phyloP scores from a whole-genome alignment of 2,329 filamentous ascomycete species.

The Phialophora expanda region DNA sequence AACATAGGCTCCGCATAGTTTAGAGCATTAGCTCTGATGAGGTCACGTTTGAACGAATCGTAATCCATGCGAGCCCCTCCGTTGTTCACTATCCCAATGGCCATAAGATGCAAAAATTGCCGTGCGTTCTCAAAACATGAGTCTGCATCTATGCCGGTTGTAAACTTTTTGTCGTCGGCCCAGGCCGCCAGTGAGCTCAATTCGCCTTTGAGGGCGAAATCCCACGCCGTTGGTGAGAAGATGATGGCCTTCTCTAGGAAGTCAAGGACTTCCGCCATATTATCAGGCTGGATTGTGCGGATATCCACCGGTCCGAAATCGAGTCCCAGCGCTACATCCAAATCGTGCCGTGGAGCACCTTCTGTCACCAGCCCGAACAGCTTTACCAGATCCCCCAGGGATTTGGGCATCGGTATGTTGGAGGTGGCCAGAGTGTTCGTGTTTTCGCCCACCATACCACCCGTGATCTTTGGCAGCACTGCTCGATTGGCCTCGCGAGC shows the following conservation, averaged over 20 bases:
- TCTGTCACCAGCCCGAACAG: background rate
- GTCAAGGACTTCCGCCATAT: background rate
- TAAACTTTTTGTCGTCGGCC: background rate
- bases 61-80: background rate
- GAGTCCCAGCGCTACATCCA: background rate
- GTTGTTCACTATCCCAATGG: background rate
- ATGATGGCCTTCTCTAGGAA: background rate
- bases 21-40: background rate
- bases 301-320: background rate
- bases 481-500: background rate
- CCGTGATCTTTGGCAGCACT: background rate
- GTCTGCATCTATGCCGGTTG: background rate
- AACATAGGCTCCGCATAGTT: constrained; percentile 1
- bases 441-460: background rate
- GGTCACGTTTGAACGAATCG: background rate
- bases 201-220: background rate
- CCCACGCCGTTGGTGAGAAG: background rate
- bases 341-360: background rate
- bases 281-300: background rate
- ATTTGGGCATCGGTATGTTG: background rate
- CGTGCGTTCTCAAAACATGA: background rate
- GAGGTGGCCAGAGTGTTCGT: background rate
- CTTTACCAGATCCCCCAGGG: constrained; percentile 1
- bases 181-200: background rate
- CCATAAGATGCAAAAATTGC: background rate